Conservation (phyloP, 2,329 filamentous ascomycete genomes). For the Thermoascus crustaceus region DNA sequence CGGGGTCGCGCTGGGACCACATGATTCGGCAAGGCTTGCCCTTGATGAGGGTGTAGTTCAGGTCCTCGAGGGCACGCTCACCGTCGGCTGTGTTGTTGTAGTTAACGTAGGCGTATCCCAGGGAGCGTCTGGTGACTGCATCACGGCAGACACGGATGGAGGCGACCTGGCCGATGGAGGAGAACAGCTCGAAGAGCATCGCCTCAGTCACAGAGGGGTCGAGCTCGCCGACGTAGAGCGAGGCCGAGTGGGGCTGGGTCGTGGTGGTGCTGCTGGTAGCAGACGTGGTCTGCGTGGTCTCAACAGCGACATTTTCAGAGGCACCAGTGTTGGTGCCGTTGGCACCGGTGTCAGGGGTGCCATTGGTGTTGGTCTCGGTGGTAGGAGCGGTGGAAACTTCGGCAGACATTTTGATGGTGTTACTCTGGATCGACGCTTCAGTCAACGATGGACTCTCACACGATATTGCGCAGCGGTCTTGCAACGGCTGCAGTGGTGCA, state of each 20-base stretch:
- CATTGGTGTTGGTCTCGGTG: conserved; percentile 51
- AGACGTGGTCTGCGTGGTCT: conserved; percentile 52
- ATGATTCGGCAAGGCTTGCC: conserved; percentile 98
- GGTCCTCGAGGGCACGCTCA: conserved; percentile 96
- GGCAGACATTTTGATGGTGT: conserved; percentile 65
- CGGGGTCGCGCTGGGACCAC: conserved; percentile 99
- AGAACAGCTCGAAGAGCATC: conserved; percentile 99
- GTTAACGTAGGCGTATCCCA: conserved; percentile 99
- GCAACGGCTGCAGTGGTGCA: conserved; percentile 2
- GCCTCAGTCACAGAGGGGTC: conserved; percentile 97
- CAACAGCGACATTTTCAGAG: conserved; percentile 27
- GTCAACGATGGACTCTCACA: not conserved
- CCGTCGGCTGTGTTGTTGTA: conserved; percentile 97
- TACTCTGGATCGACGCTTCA: conserved; percentile 36
- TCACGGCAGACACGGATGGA: conserved; percentile 99
- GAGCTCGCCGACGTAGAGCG: conserved; percentile 97
- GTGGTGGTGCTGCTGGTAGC: conserved; percentile 50
- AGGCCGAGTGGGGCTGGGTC: conserved; percentile 87
- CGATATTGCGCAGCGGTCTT: conserved; percentile 10
- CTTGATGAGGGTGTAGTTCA: conserved; percentile 99
- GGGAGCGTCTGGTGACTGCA: conserved; percentile 93
- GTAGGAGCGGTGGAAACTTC: conserved; percentile 67
- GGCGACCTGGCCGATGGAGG: conserved; percentile 95
- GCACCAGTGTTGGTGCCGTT: conserved; percentile 59
- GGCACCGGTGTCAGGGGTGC: conserved; percentile 51